Evolutionary conservation across 1,284 basidiomycete species (phyloP).

Genomic region (Trametes polyzona): DNA sequence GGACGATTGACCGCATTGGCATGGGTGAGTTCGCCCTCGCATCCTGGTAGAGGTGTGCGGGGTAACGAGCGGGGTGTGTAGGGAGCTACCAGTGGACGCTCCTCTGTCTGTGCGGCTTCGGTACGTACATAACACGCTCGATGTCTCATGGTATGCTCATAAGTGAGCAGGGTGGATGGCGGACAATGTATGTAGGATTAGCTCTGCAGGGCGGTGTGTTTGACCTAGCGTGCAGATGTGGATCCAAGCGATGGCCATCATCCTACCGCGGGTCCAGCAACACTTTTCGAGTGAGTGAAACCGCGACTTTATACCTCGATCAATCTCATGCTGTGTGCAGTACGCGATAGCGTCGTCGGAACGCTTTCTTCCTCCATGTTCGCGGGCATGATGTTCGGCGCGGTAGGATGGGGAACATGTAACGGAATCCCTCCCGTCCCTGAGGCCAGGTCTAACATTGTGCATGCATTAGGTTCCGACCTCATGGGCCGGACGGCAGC

Average conservation of each 20-base stretch:
- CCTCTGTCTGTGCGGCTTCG: conserved; percentile 83
- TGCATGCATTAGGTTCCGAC: conserved; percentile 58
- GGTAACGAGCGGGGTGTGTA: conserved; percentile 27
- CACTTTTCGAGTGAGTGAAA: conserved; percentile 70
- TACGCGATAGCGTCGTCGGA: conserved; percentile 78
- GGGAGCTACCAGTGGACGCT: conserved; percentile 83
- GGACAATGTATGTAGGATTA: conserved; percentile 67
- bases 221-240: conserved; percentile 71
- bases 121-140: conserved; percentile 48
- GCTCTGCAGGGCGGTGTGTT: conserved; percentile 19
- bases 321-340: conserved; percentile 37
- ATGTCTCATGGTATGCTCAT: not conserved
- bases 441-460: not conserved
- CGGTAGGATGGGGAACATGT: conserved; percentile 91
- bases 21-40: conserved; percentile 63
- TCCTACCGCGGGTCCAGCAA: conserved; percentile 89
- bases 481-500: conserved; percentile 85
- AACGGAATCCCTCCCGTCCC: conserved; percentile 30
- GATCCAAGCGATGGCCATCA: conserved; percentile 88
- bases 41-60: not conserved
- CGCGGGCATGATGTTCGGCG: conserved; percentile 96
- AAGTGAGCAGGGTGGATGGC: conserved; percentile 73
- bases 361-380: conserved; percentile 81
- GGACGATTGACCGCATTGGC: conserved; percentile 87
- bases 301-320: not conserved